Evolutionary conservation across 1,284 basidiomycete species (phyloP), one percentile per base, ranked within the genome.

Genomic region (Trichosporon inkin): DNA sequence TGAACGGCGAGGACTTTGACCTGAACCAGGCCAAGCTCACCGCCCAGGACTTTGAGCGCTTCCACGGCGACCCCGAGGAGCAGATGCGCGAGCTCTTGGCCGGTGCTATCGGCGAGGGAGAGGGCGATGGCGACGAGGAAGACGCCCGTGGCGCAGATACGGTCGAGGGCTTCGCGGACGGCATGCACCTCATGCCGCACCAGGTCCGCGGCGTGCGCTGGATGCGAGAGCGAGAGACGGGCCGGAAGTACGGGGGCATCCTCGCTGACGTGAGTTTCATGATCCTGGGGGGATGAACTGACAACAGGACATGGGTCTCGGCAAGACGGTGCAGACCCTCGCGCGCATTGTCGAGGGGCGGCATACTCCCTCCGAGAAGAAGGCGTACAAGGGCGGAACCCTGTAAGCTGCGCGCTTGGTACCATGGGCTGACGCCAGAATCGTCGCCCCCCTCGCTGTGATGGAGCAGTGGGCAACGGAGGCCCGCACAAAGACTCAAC

Each of bases 401-500:
- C 79, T 93, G 90, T 92, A 71, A 60, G 87, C 80, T n/a, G 7
- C 10, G 8, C 14, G 5, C n/a, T 14, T 17, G 16, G 17, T 39
- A 20, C 2, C 4, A n/a, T 37, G n/a, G 28, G 10, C 35, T 59
- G 20, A 60, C 22, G 10, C 37, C 66, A 92, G 90, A 11, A 88
- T 93, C 36, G 79, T 93, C 20, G 88, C 87, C 59, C 91, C 91
- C 1, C 82, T 92, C 32, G 86, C 90, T 7, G 84, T 99, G 17
- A 87, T 97, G 62, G 84, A 85, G 16, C 95, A 99, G 74, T 99
- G 95, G 95, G 88, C 88, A 17, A 81, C 84, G 4, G 95, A 99
- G 74, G 85, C 91, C 39, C 78, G 83, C 58, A 89, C 87, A 62
- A 92, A 95, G 81, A 86, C 88, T 0, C 69, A 76, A n/a, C 68